These are phyloP conservation scores for Auriculariales sp. DNA, from an alignment of 768 basidiomycete species.

Conservation along the genomic window DNA sequence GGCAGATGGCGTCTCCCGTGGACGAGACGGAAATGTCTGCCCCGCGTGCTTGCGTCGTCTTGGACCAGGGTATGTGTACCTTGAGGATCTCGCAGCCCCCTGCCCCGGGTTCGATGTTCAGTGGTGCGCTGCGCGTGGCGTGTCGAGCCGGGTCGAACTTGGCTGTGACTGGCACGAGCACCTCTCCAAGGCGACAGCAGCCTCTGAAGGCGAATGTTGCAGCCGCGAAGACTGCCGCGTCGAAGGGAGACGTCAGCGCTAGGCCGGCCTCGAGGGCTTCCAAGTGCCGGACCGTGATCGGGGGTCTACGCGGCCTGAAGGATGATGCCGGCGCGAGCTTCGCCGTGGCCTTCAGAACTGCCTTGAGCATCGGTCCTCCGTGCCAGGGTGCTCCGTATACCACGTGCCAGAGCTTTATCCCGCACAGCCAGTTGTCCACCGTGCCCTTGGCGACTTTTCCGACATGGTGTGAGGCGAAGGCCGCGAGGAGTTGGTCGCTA, in stretches of 20 bases:
- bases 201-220: slow-evolving; percentile 22
- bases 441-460: slow-evolving; percentile 8
- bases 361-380: slow-evolving; percentile 13
- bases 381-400: slow-evolving; percentile 22
- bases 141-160: slow-evolving; percentile 9
- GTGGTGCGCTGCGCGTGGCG: slow-evolving; percentile 1
- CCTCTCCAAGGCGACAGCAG: slow-evolving; percentile 14
- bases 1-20: not conserved
- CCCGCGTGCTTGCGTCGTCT: not conserved
- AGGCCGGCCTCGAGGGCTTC: slow-evolving; percentile 11
- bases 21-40: not conserved
- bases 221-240: slow-evolving; percentile 22
- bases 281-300: slow-evolving; percentile 23
- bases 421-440: slow-evolving; percentile 20
- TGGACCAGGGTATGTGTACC: not conserved
- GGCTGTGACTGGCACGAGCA: slow-evolving; percentile 6
- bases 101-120: not conserved
- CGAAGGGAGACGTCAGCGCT: slow-evolving; percentile 13
- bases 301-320: slow-evolving; percentile 12
- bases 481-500: slow-evolving; percentile 13
- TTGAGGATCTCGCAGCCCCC: not conserved
- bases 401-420: slow-evolving; percentile 23
- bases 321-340: slow-evolving; percentile 11
- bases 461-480: slow-evolving; percentile 13
- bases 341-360: slow-evolving; percentile 6